Base-by-base conservation (phyloP, 495 filamentous ascomycete species). In the Aspergillus mulundensis region DNA sequence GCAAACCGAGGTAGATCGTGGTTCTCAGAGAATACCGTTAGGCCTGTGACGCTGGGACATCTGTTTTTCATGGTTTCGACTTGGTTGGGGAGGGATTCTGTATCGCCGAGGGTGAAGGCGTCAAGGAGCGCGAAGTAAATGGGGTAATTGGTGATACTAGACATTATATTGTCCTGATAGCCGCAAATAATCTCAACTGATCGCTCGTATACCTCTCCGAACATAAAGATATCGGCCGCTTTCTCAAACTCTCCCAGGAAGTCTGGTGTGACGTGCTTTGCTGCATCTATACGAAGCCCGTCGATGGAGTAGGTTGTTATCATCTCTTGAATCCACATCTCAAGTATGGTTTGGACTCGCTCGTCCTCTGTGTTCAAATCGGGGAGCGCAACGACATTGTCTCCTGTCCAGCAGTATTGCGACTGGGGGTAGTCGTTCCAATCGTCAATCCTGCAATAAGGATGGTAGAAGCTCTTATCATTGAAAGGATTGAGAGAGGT, bases 21-120 rank as follows among this genome's bases (percentile, higher is more conserved):
- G 63, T 94, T 94, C 62, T 92, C 89, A 4, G 84, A 67, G 74
- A 95, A 95, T 3, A 78, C 83, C 16, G 85, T 82, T 4, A 89
- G 77, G 1, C 84, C 69, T 15, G 80, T 83, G 3, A 80, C 74
- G 61, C 89, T 86, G 8, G 70, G 64, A 56, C 85, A 87, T 25
- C 49, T 25, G 16, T 61, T 60, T 25, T 81, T 81, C 57, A 87
- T 73, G 15, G 64, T 57, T 51, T 78, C 70, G 28, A 83, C 69
- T 49, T 72, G 72, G 36, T 75, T 66, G 14, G 81, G 80, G 0
- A 90, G 77, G 7, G 55, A 65, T 58, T 69, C 68, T 38, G 83
- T 81, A 43, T 73, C 82, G 19, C 82, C 82, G 2, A 51, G 65
- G n/a, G 80, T 77, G 68, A 91, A 89, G 32, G 80, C 82, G 7